Conservation (phyloP, 2,329 filamentous ascomycete species). For the Aureobasidium sp. region DNA sequence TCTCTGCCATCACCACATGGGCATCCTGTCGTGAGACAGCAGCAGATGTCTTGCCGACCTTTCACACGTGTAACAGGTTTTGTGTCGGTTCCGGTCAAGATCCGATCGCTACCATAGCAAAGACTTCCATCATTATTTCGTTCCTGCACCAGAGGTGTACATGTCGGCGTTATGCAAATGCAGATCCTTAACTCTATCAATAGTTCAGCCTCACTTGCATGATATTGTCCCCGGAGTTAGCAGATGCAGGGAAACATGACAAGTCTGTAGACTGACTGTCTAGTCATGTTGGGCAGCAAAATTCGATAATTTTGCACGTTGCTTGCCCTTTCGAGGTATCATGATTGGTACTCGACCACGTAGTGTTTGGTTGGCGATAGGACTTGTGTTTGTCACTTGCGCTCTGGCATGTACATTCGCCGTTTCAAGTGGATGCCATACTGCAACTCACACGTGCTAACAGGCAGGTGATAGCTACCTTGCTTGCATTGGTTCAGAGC, state of each 20-base stretch:
- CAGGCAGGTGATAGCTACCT: too few species aligned
- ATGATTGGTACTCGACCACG: neutral
- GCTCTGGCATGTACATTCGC: neutral
- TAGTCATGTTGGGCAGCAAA: neutral
- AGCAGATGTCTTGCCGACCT: slow-evolving; percentile 4
- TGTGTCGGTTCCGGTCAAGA: neutral
- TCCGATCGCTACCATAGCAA: neutral
- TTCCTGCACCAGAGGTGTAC: neutral
- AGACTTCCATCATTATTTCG: neutral
- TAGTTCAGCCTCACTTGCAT: neutral
- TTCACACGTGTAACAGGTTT: neutral
- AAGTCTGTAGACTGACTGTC: neutral
- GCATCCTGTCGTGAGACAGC: neutral
- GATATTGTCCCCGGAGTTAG: neutral
- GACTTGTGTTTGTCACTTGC: neutral
- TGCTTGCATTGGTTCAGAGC: too few species aligned
- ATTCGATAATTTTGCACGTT: neutral
- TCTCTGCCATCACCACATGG: slow-evolving; percentile 9
- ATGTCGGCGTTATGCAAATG: neutral
- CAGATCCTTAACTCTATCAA: slow-evolving; percentile 1
- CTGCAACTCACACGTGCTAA: too few species aligned
- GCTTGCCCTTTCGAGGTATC: neutral
- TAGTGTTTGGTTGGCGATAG: neutral
- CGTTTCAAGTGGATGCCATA: neutral
- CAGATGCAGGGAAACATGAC: slow-evolving; percentile 11